phyloP scores from a whole-genome alignment of 2,329 filamentous ascomycete genomes.

The Sarocladium strictum region DNA sequence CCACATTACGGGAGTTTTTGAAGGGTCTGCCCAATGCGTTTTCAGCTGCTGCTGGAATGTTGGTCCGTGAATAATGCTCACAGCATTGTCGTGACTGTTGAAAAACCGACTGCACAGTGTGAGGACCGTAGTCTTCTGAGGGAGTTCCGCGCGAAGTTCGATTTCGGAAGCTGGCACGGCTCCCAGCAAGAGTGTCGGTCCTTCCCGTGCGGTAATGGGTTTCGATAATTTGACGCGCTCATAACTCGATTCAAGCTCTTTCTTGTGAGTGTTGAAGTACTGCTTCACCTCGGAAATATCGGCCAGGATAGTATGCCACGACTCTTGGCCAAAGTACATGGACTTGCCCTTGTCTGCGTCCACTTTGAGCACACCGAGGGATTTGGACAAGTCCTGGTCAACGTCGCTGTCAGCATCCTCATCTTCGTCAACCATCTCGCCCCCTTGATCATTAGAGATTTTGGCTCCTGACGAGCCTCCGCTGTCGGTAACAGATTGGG shows the following conservation, averaged over 20 bases:
- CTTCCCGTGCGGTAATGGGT: conserved; percentile 51
- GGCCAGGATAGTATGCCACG: conserved; percentile 74
- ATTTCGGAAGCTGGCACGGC: conserved; percentile 63
- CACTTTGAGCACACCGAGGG: conserved; percentile 77
- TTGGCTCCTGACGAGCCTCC: conserved; percentile 31
- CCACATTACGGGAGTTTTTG: conserved; percentile 71
- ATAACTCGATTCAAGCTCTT: conserved; percentile 78
- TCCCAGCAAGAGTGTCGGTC: conserved; percentile 74
- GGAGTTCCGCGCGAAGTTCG: conserved; percentile 75
- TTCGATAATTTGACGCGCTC: conserved; percentile 68
- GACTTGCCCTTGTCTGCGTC: conserved; percentile 71
- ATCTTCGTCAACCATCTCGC: conserved; percentile 42
- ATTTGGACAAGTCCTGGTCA: conserved; percentile 62
- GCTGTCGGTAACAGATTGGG: conserved; percentile 35
- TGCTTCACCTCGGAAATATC: conserved; percentile 91
- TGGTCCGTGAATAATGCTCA: conserved; percentile 73
- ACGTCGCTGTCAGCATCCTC: conserved; percentile 62
- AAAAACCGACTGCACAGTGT: conserved; percentile 86
- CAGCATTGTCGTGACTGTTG: conserved; percentile 68
- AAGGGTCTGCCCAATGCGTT: conserved; percentile 64
- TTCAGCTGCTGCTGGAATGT: conserved; percentile 73
- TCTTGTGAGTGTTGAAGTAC: conserved; percentile 81
- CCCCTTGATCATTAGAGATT: background rate
- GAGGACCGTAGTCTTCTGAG: conserved; percentile 75
- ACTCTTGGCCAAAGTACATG: conserved; percentile 74